Percentiles rank a stretch among this genome's conserved stretches.
phyloP scores from a whole-genome alignment of 2,329 filamentous ascomycete species.

The Penicillium italicum region DNA sequence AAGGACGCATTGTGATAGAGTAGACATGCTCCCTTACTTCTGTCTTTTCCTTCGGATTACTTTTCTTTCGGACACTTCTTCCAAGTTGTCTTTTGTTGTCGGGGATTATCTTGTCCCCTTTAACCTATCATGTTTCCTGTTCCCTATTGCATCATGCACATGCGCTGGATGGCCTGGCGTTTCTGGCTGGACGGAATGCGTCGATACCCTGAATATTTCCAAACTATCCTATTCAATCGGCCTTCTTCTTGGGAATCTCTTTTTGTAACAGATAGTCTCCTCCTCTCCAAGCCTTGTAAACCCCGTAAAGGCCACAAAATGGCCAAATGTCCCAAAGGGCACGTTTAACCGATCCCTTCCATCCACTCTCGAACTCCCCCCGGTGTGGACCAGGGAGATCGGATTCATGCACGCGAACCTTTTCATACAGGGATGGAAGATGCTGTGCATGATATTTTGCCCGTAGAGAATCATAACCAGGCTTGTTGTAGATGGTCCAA shows the following conservation, averaged over 20 bases:
- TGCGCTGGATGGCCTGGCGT: background rate
- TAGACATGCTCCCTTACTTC: background rate
- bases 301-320: conserved; percentile 26
- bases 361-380: conserved; percentile 11
- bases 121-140: background rate
- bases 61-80: background rate
- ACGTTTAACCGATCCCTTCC: conserved; percentile 13
- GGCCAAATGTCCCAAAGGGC: conserved; percentile 23
- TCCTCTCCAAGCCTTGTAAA: conserved; percentile 23
- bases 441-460: conserved; percentile 38
- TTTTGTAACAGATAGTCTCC: conserved; percentile 24
- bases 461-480: conserved; percentile 38
- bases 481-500: conserved; percentile 42
- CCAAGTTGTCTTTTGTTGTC: background rate
- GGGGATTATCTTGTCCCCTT: background rate
- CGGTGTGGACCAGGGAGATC: conserved; percentile 13
- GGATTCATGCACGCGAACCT: conserved; percentile 26
- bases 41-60: background rate
- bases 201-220: conserved; percentile 1
- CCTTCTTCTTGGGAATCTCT: conserved; percentile 4
- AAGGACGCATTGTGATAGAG: conserved; percentile 63
- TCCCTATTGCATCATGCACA: background rate
- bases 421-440: conserved; percentile 38
- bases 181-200: background rate
- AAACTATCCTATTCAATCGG: conserved; percentile 1